Evolutionary conservation across 2,329 filamentous ascomycete genomes (phyloP).

Genomic region (Exophiala viscosa): DNA sequence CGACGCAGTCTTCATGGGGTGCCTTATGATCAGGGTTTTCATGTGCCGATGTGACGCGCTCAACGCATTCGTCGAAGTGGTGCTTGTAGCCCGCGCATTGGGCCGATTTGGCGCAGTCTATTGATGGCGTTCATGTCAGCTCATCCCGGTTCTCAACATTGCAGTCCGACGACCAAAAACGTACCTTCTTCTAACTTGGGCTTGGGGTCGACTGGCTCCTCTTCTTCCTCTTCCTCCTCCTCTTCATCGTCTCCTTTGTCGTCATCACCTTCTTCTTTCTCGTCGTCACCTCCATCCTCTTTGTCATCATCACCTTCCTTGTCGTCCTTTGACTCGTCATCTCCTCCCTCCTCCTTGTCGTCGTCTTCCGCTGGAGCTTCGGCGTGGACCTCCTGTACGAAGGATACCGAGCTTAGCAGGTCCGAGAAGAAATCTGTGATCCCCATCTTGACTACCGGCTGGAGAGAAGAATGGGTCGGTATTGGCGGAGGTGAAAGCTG

Average conservation of each 20-base stretch:
- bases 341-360: conserved; percentile 36
- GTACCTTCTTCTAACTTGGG: conserved; percentile 87
- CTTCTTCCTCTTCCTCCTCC: conserved; percentile 72
- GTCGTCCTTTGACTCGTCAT: conserved; percentile 32
- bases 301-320: conserved; percentile 43
- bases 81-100: conserved; percentile 87
- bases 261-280: conserved; percentile 53
- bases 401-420: conserved; percentile 62
- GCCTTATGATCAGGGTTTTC: conserved; percentile 69
- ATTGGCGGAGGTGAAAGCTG: conserved; percentile 2
- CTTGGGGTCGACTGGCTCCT: conserved; percentile 81
- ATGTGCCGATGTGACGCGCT: conserved; percentile 71
- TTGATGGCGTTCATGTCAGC: conserved; percentile 20
- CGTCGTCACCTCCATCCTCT: conserved; percentile 49
- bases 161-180: conserved; percentile 38
- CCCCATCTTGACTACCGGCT: conserved; percentile 49
- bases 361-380: conserved; percentile 55
- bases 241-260: conserved; percentile 60
- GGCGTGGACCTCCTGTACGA: conserved; percentile 52
- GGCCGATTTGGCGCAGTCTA: conserved; percentile 86
- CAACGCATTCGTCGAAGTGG: conserved; percentile 97
- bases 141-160: background rate
- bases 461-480: conserved; percentile 12
- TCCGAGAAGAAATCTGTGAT: conserved; percentile 63
- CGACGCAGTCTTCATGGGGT: conserved; percentile 89